Conservation (phyloP, 805 yeast species). For the Candida railenensis region DNA sequence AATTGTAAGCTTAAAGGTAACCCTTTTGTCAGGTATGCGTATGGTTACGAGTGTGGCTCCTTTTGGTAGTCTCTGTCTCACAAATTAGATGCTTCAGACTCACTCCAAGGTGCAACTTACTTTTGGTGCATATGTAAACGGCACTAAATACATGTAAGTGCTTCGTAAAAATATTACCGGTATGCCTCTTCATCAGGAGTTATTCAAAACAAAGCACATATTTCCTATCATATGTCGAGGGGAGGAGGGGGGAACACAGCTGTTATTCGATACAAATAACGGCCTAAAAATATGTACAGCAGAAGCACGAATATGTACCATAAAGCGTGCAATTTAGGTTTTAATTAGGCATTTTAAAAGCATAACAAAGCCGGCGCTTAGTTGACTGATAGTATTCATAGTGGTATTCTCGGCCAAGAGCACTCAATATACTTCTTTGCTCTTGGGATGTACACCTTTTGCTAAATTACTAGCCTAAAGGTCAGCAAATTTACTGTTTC, state of each 20-base stretch:
- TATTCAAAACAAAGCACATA: too few species aligned
- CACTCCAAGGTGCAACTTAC: neutral
- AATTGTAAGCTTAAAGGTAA: too few species aligned
- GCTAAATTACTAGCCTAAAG: too few species aligned
- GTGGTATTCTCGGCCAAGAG: neutral
- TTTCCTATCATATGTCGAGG: too few species aligned
- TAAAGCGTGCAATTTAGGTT: neutral
- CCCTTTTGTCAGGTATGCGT: too few species aligned
- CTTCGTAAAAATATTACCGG: neutral
- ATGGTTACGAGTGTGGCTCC: too few species aligned
- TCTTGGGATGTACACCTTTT: too few species aligned
- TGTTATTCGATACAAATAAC: neutral
- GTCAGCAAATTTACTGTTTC: neutral
- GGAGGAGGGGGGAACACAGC: neutral
- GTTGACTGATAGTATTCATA: too few species aligned
- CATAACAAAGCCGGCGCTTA: neutral
- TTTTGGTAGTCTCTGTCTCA: too few species aligned
- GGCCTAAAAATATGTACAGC: neutral
- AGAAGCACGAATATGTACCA: neutral
- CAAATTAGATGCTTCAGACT: too few species aligned
- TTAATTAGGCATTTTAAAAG: neutral
- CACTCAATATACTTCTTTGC: neutral
- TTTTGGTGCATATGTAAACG: neutral
- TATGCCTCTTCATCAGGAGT: too few species aligned
- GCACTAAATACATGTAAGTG: neutral